These are phyloP conservation scores for Zoysia matrella DNA, from an alignment of 202 grass and related monocot species.

Conservation along the genomic window DNA sequence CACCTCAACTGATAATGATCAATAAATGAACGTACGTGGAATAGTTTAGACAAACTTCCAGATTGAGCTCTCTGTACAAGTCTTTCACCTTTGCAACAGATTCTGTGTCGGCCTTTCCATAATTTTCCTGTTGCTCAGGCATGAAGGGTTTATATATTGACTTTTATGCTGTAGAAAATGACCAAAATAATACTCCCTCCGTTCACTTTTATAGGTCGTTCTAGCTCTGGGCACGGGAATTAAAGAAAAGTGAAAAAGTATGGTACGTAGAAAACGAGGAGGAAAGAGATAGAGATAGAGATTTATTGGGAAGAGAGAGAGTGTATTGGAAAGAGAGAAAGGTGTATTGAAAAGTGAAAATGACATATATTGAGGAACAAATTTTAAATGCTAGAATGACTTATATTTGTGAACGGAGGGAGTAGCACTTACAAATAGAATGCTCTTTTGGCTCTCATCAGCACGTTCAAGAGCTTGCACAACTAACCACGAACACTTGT, in stretches of 20 bases:
- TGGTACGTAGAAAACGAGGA: too few species aligned
- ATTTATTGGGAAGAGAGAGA: too few species aligned
- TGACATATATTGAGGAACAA: too few species aligned
- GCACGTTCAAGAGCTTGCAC: slow-evolving; percentile 85
- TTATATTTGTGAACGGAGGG: too few species aligned
- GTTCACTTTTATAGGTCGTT: too few species aligned
- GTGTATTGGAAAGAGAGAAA: too few species aligned
- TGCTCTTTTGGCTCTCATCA: slow-evolving; percentile 60
- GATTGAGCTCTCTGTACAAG: slow-evolving; percentile 82
- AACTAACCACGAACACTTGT: slow-evolving; percentile 97
- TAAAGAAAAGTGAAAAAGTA: too few species aligned
- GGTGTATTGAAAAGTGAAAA: too few species aligned
- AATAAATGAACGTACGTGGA: slow-evolving; percentile 27
- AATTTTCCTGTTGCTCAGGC: slow-evolving; percentile 75
- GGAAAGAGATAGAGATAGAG: too few species aligned
- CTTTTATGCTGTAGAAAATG: slow-evolving; percentile 12
- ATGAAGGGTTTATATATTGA: background rate
- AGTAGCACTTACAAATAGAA: slow-evolving; percentile 75
- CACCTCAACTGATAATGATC: slow-evolving; percentile 1
- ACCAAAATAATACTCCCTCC: slow-evolving; percentile 8
- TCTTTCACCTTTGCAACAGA: slow-evolving; percentile 88
- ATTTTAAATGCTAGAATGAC: too few species aligned
- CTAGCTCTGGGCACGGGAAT: too few species aligned
- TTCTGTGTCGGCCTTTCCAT: slow-evolving; percentile 83
- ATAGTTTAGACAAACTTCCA: slow-evolving; percentile 68